Conservation (phyloP, 306 rosid genomes). For the Sphenostylis stenocarpa region DNA sequence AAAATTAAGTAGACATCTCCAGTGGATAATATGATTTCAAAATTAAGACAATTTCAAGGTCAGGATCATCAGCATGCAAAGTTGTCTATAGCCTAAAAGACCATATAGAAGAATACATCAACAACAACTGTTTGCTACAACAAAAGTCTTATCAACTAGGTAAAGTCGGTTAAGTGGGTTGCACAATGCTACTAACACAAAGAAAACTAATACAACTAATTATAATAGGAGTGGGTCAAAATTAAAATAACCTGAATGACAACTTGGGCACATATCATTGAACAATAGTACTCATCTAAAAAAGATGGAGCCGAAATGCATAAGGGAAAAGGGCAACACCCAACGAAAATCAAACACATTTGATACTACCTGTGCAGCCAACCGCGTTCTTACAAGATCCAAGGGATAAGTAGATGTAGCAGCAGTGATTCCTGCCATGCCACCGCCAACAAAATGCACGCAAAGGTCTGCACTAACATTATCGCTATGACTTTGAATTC, state of each 20-base stretch:
- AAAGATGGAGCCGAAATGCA: background rate
- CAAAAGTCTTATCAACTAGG: background rate
- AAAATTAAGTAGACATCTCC: slow-evolving; percentile 12
- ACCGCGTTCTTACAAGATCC: slow-evolving; percentile 98
- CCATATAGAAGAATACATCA: background rate
- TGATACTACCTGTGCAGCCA: slow-evolving; percentile 86
- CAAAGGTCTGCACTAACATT: slow-evolving; percentile 61
- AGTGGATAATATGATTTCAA: slow-evolving; percentile 3
- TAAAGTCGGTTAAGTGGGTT: background rate
- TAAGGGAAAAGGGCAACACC: background rate
- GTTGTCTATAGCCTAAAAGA: slow-evolving; percentile 11
- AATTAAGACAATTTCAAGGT: background rate
- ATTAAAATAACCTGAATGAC: background rate
- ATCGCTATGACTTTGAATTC: slow-evolving; percentile 50
- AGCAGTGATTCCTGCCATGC: slow-evolving; percentile 93
- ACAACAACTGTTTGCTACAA: background rate
- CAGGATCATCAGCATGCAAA: background rate
- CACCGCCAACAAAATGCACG: slow-evolving; percentile 83
- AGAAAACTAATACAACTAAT: background rate
- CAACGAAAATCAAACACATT: background rate
- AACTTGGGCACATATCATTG: background rate
- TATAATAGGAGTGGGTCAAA: background rate
- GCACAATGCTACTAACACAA: background rate
- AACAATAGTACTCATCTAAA: background rate
- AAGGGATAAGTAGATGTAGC: slow-evolving; percentile 89